Evolutionary conservation across 2,329 filamentous ascomycete genomes (phyloP), one percentile per base, ranked within the genome.

Genomic region (Neofusicoccum laricinum): DNA sequence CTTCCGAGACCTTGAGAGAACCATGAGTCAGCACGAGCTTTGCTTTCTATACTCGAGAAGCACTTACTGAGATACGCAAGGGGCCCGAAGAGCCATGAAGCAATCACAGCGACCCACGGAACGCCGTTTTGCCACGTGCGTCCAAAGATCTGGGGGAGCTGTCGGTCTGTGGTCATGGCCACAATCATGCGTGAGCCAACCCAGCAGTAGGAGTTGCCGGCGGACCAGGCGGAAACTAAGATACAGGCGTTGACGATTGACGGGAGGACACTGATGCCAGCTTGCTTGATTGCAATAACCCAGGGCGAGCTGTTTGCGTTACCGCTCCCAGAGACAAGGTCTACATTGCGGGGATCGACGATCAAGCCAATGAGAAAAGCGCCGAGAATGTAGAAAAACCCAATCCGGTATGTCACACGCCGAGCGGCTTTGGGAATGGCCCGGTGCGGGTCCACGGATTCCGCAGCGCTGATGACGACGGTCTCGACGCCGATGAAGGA

Each of bases 351-450:
- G 58, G 80, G 82, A 2, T 82, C 77, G 8, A 88, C 84, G 4
- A 87, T 73, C 69, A 88, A 78, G n/a, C 86, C 85, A 15, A 87
- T 83, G 6, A 84, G 76, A 11, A 87, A 73, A 1, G 84, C 79
- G 58, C 76, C 77, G 17, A 82, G 67, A 64, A 80, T 69, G 69
- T 79, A 78, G 68, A 81, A 80, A 25, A 79, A 66, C 3, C 88
- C 89, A 34, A 94, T 80, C 32, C 91, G 88, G 75, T 91, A 93
- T 73, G 93, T 93, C 1, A 93, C 90, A 53, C 89, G 87, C 65
- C 92, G n/a, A 2, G 32, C 34, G 17, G 68, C 59, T 86, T 83
- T 3, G 87, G 88, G 25, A 86, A 85, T 32, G 85, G 40, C 41
- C 63, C 65, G 8, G 57, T 63, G 32, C 34, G 80, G 80, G 36